Evolutionary conservation across 345 rosid species (phyloP).

Genomic region (Eucalyptus tenuipes): DNA sequence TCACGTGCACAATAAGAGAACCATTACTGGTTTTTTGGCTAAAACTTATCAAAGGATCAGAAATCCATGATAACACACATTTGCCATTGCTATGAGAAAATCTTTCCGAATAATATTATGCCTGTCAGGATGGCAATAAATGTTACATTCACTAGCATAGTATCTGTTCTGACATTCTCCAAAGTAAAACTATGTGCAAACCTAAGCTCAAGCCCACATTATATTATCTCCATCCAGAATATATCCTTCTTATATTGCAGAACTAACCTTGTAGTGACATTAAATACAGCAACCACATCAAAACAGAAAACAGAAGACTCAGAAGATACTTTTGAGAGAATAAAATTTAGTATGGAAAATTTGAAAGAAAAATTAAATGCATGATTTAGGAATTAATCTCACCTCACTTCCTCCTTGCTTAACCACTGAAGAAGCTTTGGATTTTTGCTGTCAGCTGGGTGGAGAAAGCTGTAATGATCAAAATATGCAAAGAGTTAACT

Average conservation of each 20-base stretch:
- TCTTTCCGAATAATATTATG: neutral
- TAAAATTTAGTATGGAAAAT: neutral
- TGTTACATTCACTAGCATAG: neutral
- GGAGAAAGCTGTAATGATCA: conserved; percentile 58
- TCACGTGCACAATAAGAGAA: neutral
- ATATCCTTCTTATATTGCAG: neutral
- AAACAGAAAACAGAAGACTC: neutral
- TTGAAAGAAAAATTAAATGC: neutral
- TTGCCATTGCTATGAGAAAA: neutral
- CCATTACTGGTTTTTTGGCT: neutral
- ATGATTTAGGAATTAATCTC: neutral
- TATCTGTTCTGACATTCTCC: neutral
- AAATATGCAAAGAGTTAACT: neutral
- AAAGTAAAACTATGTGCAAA: neutral
- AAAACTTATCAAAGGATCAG: neutral
- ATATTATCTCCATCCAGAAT: neutral
- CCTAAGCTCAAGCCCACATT: neutral
- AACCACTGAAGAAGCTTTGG: conserved; percentile 69
- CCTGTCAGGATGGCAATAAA: neutral
- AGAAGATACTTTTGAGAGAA: neutral
- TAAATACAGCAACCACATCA: neutral
- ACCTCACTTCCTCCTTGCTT: conserved; percentile 97
- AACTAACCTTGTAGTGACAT: neutral
- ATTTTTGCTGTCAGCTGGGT: conserved; percentile 94
- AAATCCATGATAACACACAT: neutral